These are phyloP conservation scores for Circinella minor DNA, from an alignment of 371 early-diverging fungal genomes.

Conservation along the genomic window DNA sequence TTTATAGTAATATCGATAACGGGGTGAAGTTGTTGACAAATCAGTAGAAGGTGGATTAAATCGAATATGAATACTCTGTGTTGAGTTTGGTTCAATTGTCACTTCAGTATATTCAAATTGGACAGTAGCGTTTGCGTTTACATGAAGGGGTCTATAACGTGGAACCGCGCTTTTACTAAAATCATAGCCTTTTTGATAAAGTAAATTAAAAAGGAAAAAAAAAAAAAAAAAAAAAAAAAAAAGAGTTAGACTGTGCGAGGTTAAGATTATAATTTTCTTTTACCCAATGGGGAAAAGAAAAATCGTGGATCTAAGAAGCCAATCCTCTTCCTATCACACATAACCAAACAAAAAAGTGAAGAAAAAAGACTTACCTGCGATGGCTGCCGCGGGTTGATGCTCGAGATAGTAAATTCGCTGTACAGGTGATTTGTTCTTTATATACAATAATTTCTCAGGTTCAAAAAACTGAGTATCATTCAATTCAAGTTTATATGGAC, in stretches of 20 bases:
- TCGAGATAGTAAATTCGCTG: slow-evolving; percentile 3
- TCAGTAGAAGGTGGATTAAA: not conserved
- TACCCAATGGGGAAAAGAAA: too few relatives aligned
- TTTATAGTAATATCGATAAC: not conserved
- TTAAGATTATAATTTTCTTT: too few relatives aligned
- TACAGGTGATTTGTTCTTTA: slow-evolving; percentile 14
- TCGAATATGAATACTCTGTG: not conserved
- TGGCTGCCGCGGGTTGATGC: slow-evolving; percentile 23
- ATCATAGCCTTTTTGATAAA: slow-evolving; percentile 16
- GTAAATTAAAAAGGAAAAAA: not conserved
- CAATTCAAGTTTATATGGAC: slow-evolving; percentile 21
- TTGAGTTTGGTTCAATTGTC: not conserved
- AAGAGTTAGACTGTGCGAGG: too few relatives aligned
- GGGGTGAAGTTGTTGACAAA: slow-evolving; percentile 1
- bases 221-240: not conserved
- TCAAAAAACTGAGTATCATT: slow-evolving; percentile 22
- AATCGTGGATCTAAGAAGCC: too few relatives aligned
- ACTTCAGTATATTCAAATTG: not conserved
- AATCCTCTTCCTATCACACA: not conserved
- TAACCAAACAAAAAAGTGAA: too few relatives aligned
- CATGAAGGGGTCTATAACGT: slow-evolving; percentile 7
- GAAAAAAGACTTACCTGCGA: slow-evolving; percentile 2
- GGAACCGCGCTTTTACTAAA: slow-evolving; percentile 17
- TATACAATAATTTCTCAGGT: not conserved
- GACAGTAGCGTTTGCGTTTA: not conserved